Percentiles rank a stretch among this genome's conserved stretches.
phyloP scores from a whole-genome alignment of 2,329 filamentous ascomycete genomes.

The Fusarium agapanthi region DNA sequence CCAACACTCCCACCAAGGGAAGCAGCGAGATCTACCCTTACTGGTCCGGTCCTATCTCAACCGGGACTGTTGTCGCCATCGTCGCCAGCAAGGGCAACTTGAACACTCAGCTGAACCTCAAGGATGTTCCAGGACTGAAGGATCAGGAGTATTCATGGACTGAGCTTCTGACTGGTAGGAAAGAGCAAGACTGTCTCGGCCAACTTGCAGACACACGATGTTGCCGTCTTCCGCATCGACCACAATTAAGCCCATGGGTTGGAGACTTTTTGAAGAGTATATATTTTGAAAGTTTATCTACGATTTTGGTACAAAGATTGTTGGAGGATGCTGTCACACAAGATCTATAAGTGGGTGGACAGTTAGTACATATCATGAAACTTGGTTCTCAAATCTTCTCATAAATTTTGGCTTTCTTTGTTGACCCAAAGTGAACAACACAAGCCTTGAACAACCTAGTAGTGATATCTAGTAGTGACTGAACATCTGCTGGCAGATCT shows the following conservation, averaged over 20 bases:
- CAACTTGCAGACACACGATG: conserved; percentile 12
- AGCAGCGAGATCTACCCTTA: conserved; percentile 18
- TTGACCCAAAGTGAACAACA: neutral
- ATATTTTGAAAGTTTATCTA: neutral
- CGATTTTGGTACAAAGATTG: neutral
- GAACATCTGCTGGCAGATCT: neutral
- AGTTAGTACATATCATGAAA: neutral
- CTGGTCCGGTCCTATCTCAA: conserved; percentile 20
- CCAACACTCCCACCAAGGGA: conserved; percentile 9
- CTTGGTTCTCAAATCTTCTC: neutral
- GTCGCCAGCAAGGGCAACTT: conserved; percentile 11
- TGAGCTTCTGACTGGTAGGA: conserved; percentile 11
- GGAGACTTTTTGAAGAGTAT: too few species aligned
- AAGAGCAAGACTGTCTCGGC: conserved; percentile 11
- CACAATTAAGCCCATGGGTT: neutral
- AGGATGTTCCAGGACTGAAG: conserved; percentile 14
- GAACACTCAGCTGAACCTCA: conserved; percentile 12
- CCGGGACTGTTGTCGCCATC: conserved; percentile 16
- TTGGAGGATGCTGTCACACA: neutral
- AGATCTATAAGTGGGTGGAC: neutral
- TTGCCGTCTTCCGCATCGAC: conserved; percentile 12
- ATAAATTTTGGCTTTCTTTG: neutral
- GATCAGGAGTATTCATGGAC: conserved; percentile 19
- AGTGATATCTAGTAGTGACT: neutral
- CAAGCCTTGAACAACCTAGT: neutral